Percentiles rank a stretch among this genome's conserved stretches.
Conservation (phyloP, 176 grass and related monocot species). For the Saccharum spontaneum region DNA sequence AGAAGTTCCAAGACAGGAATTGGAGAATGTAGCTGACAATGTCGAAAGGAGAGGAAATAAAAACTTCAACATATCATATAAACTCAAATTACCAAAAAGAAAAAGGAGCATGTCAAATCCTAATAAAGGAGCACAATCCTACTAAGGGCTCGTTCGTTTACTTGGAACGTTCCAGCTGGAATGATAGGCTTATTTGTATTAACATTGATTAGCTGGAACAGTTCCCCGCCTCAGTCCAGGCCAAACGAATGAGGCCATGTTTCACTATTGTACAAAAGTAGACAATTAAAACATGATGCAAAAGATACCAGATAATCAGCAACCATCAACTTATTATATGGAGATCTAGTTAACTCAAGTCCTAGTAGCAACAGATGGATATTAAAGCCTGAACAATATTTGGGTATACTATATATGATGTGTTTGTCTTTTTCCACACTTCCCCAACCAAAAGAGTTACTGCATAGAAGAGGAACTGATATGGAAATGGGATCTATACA, state of each 20-base stretch:
- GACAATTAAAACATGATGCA: conserved; percentile 1
- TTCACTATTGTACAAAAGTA: neutral
- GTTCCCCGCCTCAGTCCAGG: too few species aligned
- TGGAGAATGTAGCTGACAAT: neutral
- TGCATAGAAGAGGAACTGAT: neutral
- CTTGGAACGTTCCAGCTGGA: too few species aligned
- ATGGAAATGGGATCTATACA: neutral
- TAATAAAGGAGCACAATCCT: neutral
- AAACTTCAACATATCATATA: neutral
- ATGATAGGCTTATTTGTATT: too few species aligned
- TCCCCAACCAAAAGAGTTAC: neutral
- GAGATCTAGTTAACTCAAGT: neutral
- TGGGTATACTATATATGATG: neutral
- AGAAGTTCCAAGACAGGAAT: neutral
- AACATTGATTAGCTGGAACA: too few species aligned
- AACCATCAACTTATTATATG: neutral
- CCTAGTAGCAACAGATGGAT: neutral
- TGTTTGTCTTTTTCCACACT: neutral
- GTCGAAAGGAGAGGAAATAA: neutral
- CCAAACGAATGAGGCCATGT: too few species aligned
- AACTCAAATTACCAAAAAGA: neutral
- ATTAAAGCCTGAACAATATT: neutral
- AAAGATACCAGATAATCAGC: neutral
- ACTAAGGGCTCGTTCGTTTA: neutral
- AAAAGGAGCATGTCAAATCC: neutral